These are phyloP conservation scores for Mycena vulgaris DNA, from an alignment of 768 basidiomycete species.

Conservation along the genomic window DNA sequence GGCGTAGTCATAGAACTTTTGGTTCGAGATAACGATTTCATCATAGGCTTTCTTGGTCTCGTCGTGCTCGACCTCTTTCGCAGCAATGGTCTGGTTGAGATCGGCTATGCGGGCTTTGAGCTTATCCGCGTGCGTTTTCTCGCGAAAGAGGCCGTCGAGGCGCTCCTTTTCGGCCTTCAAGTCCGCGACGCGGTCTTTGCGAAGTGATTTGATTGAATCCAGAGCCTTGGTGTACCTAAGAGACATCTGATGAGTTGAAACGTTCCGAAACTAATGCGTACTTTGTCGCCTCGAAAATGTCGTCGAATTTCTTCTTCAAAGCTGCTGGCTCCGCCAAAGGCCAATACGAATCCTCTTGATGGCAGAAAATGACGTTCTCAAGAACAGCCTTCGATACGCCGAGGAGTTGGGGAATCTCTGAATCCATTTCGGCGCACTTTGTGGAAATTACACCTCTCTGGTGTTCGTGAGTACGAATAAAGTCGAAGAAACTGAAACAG, in stretches of 20 bases:
- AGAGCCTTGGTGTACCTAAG: constrained; percentile 95
- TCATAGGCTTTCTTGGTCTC: constrained; percentile 78
- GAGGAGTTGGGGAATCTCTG: constrained; percentile 92
- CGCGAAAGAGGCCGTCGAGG: constrained; percentile 79
- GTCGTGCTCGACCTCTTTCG: constrained; percentile 83
- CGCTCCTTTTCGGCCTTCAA: constrained; percentile 95
- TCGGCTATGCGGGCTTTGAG: constrained; percentile 77
- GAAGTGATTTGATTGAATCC: constrained; percentile 89
- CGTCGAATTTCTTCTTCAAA: constrained; percentile 99
- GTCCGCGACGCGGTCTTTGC: constrained; percentile 92
- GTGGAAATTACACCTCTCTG: constrained; percentile 94
- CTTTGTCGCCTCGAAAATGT: constrained; percentile 99
- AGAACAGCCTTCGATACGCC: constrained; percentile 99
- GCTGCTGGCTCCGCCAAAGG: constrained; percentile 92
- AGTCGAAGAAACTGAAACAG: neutral
- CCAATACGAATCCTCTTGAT: constrained; percentile 99
- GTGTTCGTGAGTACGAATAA: neutral
- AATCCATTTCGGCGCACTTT: constrained; percentile 97
- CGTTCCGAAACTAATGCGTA: constrained; percentile 47
- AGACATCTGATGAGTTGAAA: constrained; percentile 18
- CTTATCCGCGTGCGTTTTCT: constrained; percentile 91
- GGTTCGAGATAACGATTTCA: constrained; percentile 75
- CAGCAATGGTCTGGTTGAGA: constrained; percentile 71
- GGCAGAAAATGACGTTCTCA: constrained; percentile 99
- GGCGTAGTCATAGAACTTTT: constrained; percentile 85